Base-by-base conservation (phyloP, 2,329 filamentous ascomycete genomes). In the Fusarium miscanthi region DNA sequence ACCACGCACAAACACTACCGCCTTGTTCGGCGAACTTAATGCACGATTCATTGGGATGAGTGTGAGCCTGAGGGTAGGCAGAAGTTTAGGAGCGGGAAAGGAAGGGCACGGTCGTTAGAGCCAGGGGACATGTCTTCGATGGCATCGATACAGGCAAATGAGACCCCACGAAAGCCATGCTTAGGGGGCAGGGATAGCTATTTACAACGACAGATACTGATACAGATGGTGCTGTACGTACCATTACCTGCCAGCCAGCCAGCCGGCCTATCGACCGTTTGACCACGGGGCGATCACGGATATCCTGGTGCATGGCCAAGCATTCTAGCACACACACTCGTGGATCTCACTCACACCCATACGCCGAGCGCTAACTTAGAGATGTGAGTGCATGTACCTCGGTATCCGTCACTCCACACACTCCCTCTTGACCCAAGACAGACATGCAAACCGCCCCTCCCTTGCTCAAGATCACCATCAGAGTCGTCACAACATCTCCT, bases 241-340 rank as follows among this genome's bases (percentile, higher is more conserved):
- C 41, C 49, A 7, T 10, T 17, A n/a, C 23, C 14, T 31, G 45
- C 45, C 45, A 48, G 33, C 63, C 45, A 48, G 38, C 63, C 38
- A 48, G 42, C 67, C 63, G 54, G 69, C 59, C 67, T 67, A 74
- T 77, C 65, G 76, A 77, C 75, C 75, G 76, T 78, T 76, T 78
- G 74, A 74, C 74, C 72, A 71, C 74, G 70, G 73, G 74, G 75
- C 68, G 76, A 76, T 76, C 76, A 76, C 69, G 70, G 66, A 61
- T 41, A 76, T 75, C 72, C 74, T 74, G 70, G 75, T 54, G 63
- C 66, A 73, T 65, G 58, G 72, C 69, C 66, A 75, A 74, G 69
- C 59, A 72, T 75, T 69, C 64, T 69, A 59, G 49, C 61, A 70
- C 62, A 65, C 74, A 73, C 74, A 66, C 70, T 67, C 70, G 38